These are phyloP conservation scores for Wallacemonas sp. DNA, from an alignment of 208 protist genomes.

Conservation along the genomic window DNA sequence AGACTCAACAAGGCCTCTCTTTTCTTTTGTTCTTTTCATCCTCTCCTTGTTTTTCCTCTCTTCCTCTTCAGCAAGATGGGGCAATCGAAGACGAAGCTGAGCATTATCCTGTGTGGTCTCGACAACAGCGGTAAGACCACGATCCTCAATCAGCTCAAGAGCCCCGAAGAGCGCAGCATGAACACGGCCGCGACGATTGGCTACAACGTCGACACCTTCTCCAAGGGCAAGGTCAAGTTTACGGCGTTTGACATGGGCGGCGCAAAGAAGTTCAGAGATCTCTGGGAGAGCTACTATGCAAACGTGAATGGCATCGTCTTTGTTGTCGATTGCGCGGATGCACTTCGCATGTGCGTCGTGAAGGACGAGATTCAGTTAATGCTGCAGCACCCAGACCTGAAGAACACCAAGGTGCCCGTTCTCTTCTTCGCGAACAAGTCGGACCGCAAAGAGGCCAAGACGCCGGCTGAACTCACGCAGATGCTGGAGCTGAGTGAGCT, in stretches of 20 bases:
- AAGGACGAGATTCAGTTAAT: slow-evolving; percentile 86
- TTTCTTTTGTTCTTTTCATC: no score
- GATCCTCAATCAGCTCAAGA: slow-evolving; percentile 98
- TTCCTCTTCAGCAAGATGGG: slow-evolving; percentile 78
- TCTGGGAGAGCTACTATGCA: slow-evolving; percentile 98
- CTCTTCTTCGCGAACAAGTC: slow-evolving; percentile 94
- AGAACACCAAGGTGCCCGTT: slow-evolving; percentile 47
- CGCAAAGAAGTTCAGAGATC: slow-evolving; percentile 96
- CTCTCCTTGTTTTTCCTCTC: no score
- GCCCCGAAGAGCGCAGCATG: slow-evolving; percentile 88
- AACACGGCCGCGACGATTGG: slow-evolving; percentile 98
- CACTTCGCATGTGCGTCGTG: slow-evolving; percentile 83
- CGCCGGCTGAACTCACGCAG: slow-evolving; percentile 76
- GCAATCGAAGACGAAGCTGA: slow-evolving; percentile 82
- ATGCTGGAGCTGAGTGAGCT: slow-evolving; percentile 70
- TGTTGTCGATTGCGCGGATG: slow-evolving; percentile 93
- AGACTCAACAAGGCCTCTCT: no score
- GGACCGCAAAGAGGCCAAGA: slow-evolving; percentile 87
- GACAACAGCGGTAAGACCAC: slow-evolving; percentile 97
- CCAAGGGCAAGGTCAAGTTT: slow-evolving; percentile 95
- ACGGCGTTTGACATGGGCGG: slow-evolving; percentile 99
- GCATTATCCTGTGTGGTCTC: slow-evolving; percentile 84
- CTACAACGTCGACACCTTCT: slow-evolving; percentile 90
- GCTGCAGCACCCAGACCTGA: slow-evolving; percentile 66
- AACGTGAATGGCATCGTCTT: slow-evolving; percentile 95